A percentile compares a stretch with the other conserved stretches of the same genome.
Evolutionary conservation across 2,329 filamentous ascomycete species (phyloP).

Genomic region (Sarocladiaceae sp.): DNA sequence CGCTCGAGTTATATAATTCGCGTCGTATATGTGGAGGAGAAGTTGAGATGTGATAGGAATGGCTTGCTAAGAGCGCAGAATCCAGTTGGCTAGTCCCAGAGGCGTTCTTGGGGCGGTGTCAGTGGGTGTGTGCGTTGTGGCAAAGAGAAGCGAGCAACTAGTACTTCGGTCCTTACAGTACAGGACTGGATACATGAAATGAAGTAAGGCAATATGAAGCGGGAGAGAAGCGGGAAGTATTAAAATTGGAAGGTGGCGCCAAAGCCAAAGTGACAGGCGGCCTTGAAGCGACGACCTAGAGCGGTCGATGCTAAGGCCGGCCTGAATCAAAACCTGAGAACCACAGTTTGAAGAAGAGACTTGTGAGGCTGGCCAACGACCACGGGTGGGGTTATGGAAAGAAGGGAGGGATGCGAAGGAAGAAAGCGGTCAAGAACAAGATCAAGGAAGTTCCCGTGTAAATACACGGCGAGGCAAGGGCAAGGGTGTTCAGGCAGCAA

Average conservation of each 20-base stretch:
- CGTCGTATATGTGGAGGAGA: neutral
- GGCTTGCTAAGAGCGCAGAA: neutral
- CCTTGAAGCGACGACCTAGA: neutral
- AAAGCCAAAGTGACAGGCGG: neutral
- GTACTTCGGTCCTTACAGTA: too few species aligned
- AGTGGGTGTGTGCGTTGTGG: too few species aligned
- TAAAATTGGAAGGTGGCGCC: conserved; percentile 6
- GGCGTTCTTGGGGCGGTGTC: too few species aligned
- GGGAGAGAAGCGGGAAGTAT: conserved; percentile 3
- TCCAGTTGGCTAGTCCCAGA: too few species aligned
- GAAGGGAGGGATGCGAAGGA: neutral
- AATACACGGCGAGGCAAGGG: neutral
- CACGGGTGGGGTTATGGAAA: neutral
- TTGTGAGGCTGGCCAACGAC: neutral
- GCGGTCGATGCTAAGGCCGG: neutral
- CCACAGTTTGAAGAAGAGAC: conserved; percentile 8
- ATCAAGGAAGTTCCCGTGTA: neutral
- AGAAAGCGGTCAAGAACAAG: conserved; percentile 5
- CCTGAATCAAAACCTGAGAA: conserved; percentile 2
- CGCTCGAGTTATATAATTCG: conserved; percentile 6
- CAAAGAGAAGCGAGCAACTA: too few species aligned
- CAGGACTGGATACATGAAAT: too few species aligned
- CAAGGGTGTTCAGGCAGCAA: conserved; percentile 3
- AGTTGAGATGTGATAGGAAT: conserved; percentile 1
- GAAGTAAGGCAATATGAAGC: too few species aligned